Conservation (phyloP, 768 basidiomycete species). For the Xerocomellus amylosporus region DNA sequence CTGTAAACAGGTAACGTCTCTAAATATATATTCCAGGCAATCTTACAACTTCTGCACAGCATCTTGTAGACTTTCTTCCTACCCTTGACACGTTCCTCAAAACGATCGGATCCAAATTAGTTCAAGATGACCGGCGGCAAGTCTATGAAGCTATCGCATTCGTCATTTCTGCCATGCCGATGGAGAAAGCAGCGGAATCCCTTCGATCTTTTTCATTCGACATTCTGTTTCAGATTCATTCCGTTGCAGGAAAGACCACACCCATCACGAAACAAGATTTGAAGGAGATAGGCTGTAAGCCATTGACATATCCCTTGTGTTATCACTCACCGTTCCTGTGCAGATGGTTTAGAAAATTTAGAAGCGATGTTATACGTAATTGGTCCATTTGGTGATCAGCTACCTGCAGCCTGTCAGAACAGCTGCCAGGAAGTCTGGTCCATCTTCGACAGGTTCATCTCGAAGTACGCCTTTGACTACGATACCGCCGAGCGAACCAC, state of each 20-base stretch:
- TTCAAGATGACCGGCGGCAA: slow-evolving; percentile 84
- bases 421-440: slow-evolving; percentile 80
- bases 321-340: slow-evolving; percentile 7
- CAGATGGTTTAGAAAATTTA: slow-evolving; percentile 87
- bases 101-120: slow-evolving; percentile 73
- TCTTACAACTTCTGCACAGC: slow-evolving; percentile 42
- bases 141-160: slow-evolving; percentile 95
- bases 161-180: slow-evolving; percentile 92
- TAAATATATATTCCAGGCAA: slow-evolving; percentile 5
- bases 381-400: slow-evolving; percentile 74
- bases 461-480: slow-evolving; percentile 73
- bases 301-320: neutral
- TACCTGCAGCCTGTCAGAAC: slow-evolving; percentile 76
- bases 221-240: slow-evolving; percentile 74
- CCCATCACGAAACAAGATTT: slow-evolving; percentile 69
- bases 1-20: slow-evolving; percentile 68
- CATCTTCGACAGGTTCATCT: slow-evolving; percentile 77
- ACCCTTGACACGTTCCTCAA: slow-evolving; percentile 87
- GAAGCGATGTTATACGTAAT: slow-evolving; percentile 90
- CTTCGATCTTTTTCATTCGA: slow-evolving; percentile 85
- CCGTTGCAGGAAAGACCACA: slow-evolving; percentile 50
- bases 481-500: slow-evolving; percentile 80
- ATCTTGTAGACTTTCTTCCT: slow-evolving; percentile 88
- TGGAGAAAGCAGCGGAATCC: slow-evolving; percentile 82
- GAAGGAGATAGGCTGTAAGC: slow-evolving; percentile 63